Conservation (phyloP, 768 basidiomycete genomes). For the Rickenella mellea region DNA sequence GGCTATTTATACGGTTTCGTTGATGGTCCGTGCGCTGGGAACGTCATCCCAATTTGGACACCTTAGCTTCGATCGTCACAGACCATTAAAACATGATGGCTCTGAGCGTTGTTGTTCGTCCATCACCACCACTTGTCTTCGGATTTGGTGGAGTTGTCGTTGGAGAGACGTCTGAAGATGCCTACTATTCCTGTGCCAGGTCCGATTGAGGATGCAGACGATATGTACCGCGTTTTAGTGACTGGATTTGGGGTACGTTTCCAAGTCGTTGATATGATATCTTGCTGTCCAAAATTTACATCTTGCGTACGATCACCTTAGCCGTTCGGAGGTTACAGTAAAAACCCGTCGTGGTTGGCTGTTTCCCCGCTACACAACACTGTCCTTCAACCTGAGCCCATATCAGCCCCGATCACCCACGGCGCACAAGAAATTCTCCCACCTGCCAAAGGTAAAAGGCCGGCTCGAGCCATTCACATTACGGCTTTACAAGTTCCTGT, state of each 20-base stretch:
- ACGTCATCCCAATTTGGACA: neutral
- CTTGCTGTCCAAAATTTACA: conserved; percentile 9
- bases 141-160: neutral
- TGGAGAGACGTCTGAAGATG: neutral
- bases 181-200: neutral
- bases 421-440: conserved; percentile 11
- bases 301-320: conserved; percentile 21
- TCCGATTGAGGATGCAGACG: conserved; percentile 11
- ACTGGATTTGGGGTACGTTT: conserved; percentile 47
- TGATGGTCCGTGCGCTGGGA: conserved; percentile 19
- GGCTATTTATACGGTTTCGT: conserved; percentile 22
- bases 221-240: conserved; percentile 35
- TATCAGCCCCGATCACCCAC: conserved; percentile 14
- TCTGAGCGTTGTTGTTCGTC: too few species aligned
- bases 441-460: conserved; percentile 6
- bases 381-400: conserved; percentile 31
- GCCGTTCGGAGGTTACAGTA: conserved; percentile 46
- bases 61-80: too few species aligned
- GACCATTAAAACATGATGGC: too few species aligned
- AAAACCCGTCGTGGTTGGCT: conserved; percentile 69
- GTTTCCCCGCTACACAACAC: conserved; percentile 53
- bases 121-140: too few species aligned
- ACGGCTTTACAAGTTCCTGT: conserved; percentile 50
- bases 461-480: conserved; percentile 42
- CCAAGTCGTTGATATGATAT: neutral